Evolutionary conservation across 2,329 filamentous ascomycete species (phyloP).

Genomic region (Rutstroemia sp.): DNA sequence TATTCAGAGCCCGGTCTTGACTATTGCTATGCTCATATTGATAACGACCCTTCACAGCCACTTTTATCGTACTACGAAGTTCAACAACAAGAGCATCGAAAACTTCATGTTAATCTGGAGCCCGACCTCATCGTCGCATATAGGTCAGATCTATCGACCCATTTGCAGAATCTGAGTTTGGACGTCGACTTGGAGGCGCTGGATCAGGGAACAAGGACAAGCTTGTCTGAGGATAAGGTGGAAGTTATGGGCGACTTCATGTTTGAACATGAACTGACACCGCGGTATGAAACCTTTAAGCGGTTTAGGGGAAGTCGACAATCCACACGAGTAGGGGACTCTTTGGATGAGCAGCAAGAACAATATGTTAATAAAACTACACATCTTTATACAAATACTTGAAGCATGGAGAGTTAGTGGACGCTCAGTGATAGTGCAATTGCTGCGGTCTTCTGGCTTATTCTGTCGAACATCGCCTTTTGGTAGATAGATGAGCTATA

Average conservation of each 20-base stretch:
- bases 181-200: background rate
- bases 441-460: too few species aligned
- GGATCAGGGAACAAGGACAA: background rate
- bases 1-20: slow-evolving; percentile 42
- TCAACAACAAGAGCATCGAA: slow-evolving; percentile 35
- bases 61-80: slow-evolving; percentile 38
- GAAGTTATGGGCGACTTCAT: background rate
- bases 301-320: background rate
- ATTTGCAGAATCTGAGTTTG: background rate
- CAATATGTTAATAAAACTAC: too few species aligned
- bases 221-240: background rate
- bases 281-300: background rate
- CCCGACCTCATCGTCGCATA: background rate
- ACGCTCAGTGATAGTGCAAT: too few species aligned
- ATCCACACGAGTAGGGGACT: too few species aligned
- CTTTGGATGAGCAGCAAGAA: too few species aligned
- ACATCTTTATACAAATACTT: too few species aligned
- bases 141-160: background rate
- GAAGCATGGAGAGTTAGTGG: too few species aligned
- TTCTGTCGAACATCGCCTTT: too few species aligned
- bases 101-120: slow-evolving; percentile 13
- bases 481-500: too few species aligned
- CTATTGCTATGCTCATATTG: slow-evolving; percentile 40
- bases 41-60: slow-evolving; percentile 36
- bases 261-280: background rate